Evolutionary conservation across 331 rosid genomes (phyloP).

Genomic region (Telfairia occidentalis): DNA sequence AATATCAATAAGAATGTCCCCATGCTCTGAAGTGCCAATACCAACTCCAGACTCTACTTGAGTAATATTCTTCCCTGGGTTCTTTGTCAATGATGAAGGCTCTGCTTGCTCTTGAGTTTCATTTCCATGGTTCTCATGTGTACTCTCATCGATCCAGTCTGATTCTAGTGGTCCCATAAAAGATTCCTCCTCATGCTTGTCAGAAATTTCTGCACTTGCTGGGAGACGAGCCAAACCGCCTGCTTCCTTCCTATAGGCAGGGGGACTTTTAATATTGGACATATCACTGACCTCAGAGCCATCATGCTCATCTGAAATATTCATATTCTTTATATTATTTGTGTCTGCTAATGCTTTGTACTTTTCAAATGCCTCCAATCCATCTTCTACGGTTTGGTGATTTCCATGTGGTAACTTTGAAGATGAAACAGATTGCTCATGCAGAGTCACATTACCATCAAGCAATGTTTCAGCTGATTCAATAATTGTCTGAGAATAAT

Average conservation of each 20-base stretch:
- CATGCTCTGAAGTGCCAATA: slow-evolving; percentile 27
- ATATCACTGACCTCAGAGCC: slow-evolving; percentile 14
- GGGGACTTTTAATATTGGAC: slow-evolving; percentile 16
- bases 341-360: slow-evolving; percentile 17
- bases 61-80: slow-evolving; percentile 14
- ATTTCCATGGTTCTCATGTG: slow-evolving; percentile 13
- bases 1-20: slow-evolving; percentile 40
- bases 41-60: slow-evolving; percentile 20
- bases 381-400: slow-evolving; percentile 29
- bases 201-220: slow-evolving; percentile 18
- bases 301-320: slow-evolving; percentile 24
- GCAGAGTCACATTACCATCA: slow-evolving; percentile 22
- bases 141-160: slow-evolving; percentile 18
- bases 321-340: slow-evolving; percentile 15
- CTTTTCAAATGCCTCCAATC: slow-evolving; percentile 15
- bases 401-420: slow-evolving; percentile 15
- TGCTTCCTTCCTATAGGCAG: slow-evolving; percentile 17
- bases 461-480: slow-evolving; percentile 25
- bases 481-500: slow-evolving; percentile 20
- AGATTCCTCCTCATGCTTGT: slow-evolving; percentile 17
- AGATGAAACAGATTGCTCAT: slow-evolving; percentile 23
- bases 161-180: slow-evolving; percentile 18
- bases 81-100: slow-evolving; percentile 17
- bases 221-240: slow-evolving; percentile 15
- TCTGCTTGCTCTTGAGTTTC: slow-evolving; percentile 4